These are phyloP conservation scores for Litchi chinensis DNA, from an alignment of 345 rosid genomes.

Conservation along the genomic window DNA sequence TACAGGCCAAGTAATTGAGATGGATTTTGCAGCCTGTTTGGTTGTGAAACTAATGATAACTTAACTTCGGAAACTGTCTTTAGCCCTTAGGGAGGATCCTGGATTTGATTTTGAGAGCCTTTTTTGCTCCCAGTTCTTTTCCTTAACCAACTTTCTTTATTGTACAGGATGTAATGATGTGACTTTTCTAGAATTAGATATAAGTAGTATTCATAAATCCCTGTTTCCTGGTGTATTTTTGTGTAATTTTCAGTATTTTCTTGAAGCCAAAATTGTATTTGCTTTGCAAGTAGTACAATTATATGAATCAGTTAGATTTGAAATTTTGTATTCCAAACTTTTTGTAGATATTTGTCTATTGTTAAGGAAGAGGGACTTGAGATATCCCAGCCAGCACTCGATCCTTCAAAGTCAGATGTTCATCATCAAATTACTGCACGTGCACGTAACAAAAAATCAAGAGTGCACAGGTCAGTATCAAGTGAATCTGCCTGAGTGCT, in stretches of 20 bases:
- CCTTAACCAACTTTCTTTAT: not conserved
- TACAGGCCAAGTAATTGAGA: not conserved
- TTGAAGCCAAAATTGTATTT: not conserved
- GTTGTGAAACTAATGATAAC: not conserved
- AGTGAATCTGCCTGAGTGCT: not conserved
- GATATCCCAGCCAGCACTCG: constrained; percentile 96
- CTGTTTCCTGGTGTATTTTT: not conserved
- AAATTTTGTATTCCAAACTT: not conserved
- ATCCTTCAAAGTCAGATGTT: constrained; percentile 67
- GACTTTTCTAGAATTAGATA: not conserved
- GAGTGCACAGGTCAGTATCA: constrained; percentile 61
- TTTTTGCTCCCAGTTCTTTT: not conserved
- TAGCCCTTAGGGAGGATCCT: not conserved
- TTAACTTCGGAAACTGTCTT: not conserved
- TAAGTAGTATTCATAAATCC: not conserved
- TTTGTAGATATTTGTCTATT: constrained; percentile 62
- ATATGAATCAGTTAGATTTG: not conserved
- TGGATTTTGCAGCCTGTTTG: not conserved
- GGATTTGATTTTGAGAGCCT: not conserved
- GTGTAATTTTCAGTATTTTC: not conserved
- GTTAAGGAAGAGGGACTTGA: constrained; percentile 78
- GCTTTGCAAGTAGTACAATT: not conserved
- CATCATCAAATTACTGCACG: constrained; percentile 84
- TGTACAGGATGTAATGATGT: not conserved
- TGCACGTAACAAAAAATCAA: constrained; percentile 53